Percentiles rank a stretch among this genome's conserved stretches.
These are phyloP conservation scores for Pichia nanzhaoensis DNA, from an alignment of 805 yeast genomes.

Conservation along the genomic window DNA sequence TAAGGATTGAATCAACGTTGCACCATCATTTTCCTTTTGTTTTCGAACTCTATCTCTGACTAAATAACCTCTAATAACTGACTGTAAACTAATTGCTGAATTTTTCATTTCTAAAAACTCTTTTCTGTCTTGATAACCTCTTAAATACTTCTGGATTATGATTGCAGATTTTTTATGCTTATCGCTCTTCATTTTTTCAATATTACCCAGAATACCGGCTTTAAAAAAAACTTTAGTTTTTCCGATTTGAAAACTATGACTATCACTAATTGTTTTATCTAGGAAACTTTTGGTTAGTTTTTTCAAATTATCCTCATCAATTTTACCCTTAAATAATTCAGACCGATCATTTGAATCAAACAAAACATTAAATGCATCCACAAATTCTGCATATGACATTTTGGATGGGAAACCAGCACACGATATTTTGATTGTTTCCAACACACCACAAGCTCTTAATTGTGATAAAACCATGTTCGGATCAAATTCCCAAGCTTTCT, in stretches of 20 bases:
- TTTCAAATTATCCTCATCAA: slow-evolving; percentile 51
- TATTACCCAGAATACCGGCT: slow-evolving; percentile 90
- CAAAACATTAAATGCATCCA: slow-evolving; percentile 77
- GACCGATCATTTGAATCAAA: slow-evolving; percentile 68
- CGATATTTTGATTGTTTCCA: slow-evolving; percentile 92
- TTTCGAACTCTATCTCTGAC: slow-evolving; percentile 48
- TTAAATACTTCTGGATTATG: slow-evolving; percentile 76
- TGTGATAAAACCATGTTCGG: slow-evolving; percentile 93
- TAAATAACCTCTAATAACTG: slow-evolving; percentile 55
- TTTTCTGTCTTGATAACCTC: slow-evolving; percentile 57
- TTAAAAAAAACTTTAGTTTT: slow-evolving; percentile 90
- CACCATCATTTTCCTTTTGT: slow-evolving; percentile 55
- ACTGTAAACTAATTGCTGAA: slow-evolving; percentile 53
- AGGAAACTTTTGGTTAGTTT: slow-evolving; percentile 64
- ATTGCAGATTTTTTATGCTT: slow-evolving; percentile 74
- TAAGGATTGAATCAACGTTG: slow-evolving; percentile 62
- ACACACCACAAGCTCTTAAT: slow-evolving; percentile 96
- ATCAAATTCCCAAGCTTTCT: slow-evolving; percentile 93
- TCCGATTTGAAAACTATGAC: slow-evolving; percentile 78
- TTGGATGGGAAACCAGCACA: slow-evolving; percentile 98
- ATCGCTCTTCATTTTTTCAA: slow-evolving; percentile 79
- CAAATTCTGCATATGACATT: slow-evolving; percentile 92
- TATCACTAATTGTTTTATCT: slow-evolving; percentile 54
- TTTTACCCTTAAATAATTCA: slow-evolving; percentile 46
- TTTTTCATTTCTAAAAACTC: slow-evolving; percentile 47